These are phyloP conservation scores for Hygrophila difformis DNA, from an alignment of 257 asterid species.

Conservation along the genomic window DNA sequence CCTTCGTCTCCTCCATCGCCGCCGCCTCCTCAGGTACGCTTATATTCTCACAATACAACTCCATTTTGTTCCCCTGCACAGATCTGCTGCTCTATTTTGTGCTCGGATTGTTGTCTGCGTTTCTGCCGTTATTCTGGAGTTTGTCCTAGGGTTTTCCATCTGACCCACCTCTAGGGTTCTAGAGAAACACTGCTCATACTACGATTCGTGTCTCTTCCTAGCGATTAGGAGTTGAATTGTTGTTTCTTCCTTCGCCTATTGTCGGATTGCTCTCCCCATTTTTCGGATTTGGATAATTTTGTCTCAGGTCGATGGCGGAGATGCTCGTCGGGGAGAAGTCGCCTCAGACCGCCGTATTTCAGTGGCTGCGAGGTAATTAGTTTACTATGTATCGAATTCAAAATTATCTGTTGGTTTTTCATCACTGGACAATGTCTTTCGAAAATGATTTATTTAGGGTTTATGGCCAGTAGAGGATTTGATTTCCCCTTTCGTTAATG, in stretches of 20 bases:
- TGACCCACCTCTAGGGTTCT: constrained; percentile 42
- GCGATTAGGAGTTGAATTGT: no score
- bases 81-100: constrained; percentile 24
- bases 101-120: constrained; percentile 11
- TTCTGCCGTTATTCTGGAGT: constrained; percentile 11
- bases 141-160: constrained; percentile 50
- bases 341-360: constrained; percentile 22
- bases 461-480: constrained; percentile 16
- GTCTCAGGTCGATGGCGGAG: constrained; percentile 32
- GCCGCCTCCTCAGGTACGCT: constrained; percentile 31
- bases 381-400: constrained; percentile 17
- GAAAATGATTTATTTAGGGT: constrained; percentile 36
- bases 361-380: constrained; percentile 34
- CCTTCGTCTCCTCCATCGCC: no score
- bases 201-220: constrained; percentile 17
- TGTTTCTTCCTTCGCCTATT: constrained; percentile 14
- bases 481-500: constrained; percentile 16
- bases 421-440: constrained; percentile 9
- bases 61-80: background rate
- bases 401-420: constrained; percentile 3
- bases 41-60: background rate
- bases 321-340: constrained; percentile 20
- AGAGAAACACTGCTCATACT: constrained; percentile 19
- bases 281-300: no score
- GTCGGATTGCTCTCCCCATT: constrained; percentile 11